Evolutionary conservation across 2,329 filamentous ascomycete species (phyloP).

Genomic region (Sporothrix pallida): DNA sequence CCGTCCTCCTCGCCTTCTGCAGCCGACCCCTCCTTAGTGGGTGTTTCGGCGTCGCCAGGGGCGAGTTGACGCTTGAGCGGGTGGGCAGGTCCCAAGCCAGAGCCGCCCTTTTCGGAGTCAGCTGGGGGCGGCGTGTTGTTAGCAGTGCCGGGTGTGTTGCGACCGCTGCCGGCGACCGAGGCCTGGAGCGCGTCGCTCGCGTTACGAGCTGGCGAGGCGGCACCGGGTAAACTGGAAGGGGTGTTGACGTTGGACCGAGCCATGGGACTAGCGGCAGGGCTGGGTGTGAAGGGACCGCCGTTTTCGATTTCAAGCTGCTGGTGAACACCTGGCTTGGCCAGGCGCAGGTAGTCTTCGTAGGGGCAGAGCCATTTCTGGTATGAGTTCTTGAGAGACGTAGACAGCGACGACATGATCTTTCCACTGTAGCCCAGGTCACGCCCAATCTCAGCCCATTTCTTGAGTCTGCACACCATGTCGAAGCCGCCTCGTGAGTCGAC

Average conservation of each 20-base stretch:
- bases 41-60: constrained; percentile 60
- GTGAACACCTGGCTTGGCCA: constrained; percentile 94
- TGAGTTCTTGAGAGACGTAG: constrained; percentile 96
- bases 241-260: constrained; percentile 68
- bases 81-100: constrained; percentile 62
- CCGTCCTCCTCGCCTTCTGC: constrained; percentile 66
- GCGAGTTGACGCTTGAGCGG: constrained; percentile 75
- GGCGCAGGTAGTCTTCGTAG: constrained; percentile 90
- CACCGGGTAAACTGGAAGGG: constrained; percentile 62
- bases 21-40: constrained; percentile 54
- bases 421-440: constrained; percentile 96
- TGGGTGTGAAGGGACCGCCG: constrained; percentile 86
- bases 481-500: constrained; percentile 95
- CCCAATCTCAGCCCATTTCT: constrained; percentile 99
- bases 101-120: constrained; percentile 67
- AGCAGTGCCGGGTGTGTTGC: constrained; percentile 51
- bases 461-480: constrained; percentile 93
- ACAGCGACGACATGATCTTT: constrained; percentile 99
- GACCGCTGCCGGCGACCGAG: constrained; percentile 53
- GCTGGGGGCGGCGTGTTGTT: constrained; percentile 57
- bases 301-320: constrained; percentile 93
- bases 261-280: constrained; percentile 70
- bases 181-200: constrained; percentile 61
- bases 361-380: constrained; percentile 97
- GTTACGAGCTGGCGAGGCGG: constrained; percentile 71